These are phyloP conservation scores for Musa balbisiana DNA, from an alignment of 202 grass and related monocot species.

Conservation along the genomic window DNA sequence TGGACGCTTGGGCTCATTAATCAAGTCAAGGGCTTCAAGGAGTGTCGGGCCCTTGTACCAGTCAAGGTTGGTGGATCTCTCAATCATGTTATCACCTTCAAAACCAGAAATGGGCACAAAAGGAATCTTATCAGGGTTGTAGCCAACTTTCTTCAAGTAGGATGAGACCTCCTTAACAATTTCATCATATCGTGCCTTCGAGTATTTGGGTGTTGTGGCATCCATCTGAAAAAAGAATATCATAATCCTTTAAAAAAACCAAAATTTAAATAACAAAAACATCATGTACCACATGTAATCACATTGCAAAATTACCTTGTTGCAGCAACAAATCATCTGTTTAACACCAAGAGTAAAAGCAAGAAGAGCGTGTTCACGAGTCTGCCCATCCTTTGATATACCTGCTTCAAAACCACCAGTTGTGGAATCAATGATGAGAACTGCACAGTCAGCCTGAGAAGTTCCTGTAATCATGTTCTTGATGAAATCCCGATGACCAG, in stretches of 20 bases:
- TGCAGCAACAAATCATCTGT: conserved; percentile 4
- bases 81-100: conserved; percentile 13
- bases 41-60: conserved; percentile 8
- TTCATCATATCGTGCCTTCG: conserved; percentile 4
- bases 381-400: conserved; percentile 7
- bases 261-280: background rate
- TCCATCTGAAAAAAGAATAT: background rate
- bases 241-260: background rate
- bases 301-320: background rate
- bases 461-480: conserved; percentile 12
- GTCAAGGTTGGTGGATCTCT: conserved; percentile 4
- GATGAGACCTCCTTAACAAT: conserved; percentile 5
- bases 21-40: background rate
- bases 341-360: conserved; percentile 2
- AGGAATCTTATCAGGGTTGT: conserved; percentile 4
- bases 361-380: conserved; percentile 2
- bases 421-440: conserved; percentile 13
- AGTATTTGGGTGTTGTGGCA: conserved; percentile 5
- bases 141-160: conserved; percentile 4
- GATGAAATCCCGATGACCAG: conserved; percentile 3
- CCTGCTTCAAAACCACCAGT: conserved; percentile 9
- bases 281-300: background rate
- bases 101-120: conserved; percentile 8
- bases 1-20: conserved; percentile 1
- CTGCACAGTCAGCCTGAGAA: conserved; percentile 8